Evolutionary conservation across 257 asterid genomes (phyloP).

Genomic region (Penstemon davidsonii): DNA sequence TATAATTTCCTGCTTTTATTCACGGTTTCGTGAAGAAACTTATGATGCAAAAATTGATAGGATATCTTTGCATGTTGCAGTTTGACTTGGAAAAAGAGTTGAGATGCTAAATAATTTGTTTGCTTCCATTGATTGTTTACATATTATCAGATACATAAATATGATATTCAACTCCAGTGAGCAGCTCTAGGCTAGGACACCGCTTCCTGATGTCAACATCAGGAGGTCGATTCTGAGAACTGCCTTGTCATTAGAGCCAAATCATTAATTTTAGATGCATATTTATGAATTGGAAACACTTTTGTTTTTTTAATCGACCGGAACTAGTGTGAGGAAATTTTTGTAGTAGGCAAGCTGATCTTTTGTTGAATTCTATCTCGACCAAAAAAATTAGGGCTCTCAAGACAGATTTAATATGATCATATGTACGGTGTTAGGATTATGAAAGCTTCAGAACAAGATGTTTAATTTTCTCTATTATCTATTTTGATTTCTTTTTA

Average conservation of each 20-base stretch:
- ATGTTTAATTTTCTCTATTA: conserved; percentile 18
- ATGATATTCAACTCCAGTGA: neutral
- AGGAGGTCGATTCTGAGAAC: conserved; percentile 10
- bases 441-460: conserved; percentile 15
- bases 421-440: conserved; percentile 5
- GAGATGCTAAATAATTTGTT: neutral
- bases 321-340: conserved; percentile 20
- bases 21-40: neutral
- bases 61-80: neutral
- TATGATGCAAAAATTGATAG: neutral
- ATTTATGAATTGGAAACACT: neutral
- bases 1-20: neutral
- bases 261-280: neutral
- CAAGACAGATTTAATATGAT: neutral
- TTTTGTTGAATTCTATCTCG: conserved; percentile 13
- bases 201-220: neutral
- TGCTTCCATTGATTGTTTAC: conserved; percentile 4
- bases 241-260: conserved; percentile 5
- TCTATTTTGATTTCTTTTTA: conserved; percentile 11
- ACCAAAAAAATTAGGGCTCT: neutral
- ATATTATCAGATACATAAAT: neutral
- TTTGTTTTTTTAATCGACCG: neutral
- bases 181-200: neutral
- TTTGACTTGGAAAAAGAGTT: conserved; percentile 1
- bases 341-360: conserved; percentile 5